These are phyloP conservation scores for Orbilia javanica DNA, from an alignment of 2,329 filamentous ascomycete species.

Conservation along the genomic window DNA sequence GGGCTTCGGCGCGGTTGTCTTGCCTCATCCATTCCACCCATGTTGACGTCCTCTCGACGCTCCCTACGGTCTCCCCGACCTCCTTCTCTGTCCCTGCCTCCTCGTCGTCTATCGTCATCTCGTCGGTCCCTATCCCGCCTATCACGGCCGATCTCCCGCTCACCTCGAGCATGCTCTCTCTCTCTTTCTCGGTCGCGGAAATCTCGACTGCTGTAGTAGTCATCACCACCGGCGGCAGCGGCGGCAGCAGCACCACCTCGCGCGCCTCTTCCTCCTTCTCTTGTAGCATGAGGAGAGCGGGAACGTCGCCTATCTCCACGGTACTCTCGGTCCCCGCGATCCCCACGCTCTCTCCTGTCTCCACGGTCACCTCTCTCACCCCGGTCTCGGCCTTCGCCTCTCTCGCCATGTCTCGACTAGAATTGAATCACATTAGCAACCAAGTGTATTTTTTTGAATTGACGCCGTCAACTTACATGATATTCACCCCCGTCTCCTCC, in stretches of 20 bases:
- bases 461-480: conserved; percentile 25
- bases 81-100: conserved; percentile 67
- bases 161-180: conserved; percentile 74
- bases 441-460: neutral
- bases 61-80: conserved; percentile 69
- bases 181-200: conserved; percentile 83
- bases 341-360: conserved; percentile 63
- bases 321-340: conserved; percentile 64
- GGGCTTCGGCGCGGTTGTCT: conserved; percentile 78
- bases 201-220: conserved; percentile 75
- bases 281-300: conserved; percentile 63
- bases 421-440: conserved; percentile 31
- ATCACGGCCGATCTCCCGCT: conserved; percentile 69
- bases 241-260: conserved; percentile 67
- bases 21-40: conserved; percentile 65
- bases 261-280: conserved; percentile 61
- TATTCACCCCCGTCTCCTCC: conserved; percentile 44
- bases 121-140: conserved; percentile 71
- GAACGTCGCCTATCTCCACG: conserved; percentile 67
- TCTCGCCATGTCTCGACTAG: conserved; percentile 61
- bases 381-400: conserved; percentile 58
- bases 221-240: conserved; percentile 75
- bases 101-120: conserved; percentile 68
- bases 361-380: conserved; percentile 65
- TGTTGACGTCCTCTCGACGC: conserved; percentile 65